These are phyloP conservation scores for Warburgia ugandensis DNA, from an alignment of 164 flowering plant species.

Conservation along the genomic window DNA sequence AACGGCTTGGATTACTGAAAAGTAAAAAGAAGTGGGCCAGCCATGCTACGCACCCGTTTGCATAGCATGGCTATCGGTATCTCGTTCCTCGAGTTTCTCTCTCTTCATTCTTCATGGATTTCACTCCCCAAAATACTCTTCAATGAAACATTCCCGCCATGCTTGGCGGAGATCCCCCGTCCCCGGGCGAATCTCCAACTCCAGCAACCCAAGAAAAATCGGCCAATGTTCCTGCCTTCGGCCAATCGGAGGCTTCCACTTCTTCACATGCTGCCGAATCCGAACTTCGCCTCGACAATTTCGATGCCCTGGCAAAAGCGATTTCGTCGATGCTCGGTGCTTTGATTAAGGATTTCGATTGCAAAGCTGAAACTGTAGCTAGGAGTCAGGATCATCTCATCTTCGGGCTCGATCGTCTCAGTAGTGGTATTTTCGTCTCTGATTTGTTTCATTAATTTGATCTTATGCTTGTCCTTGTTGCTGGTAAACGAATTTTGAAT, in stretches of 20 bases:
- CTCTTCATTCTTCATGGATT: not conserved
- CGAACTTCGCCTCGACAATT: conserved; percentile 1
- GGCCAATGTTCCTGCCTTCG: no score
- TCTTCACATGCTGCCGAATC: conserved; percentile 4
- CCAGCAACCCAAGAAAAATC: no score
- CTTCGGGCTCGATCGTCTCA: conserved; percentile 56
- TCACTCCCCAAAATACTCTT: not conserved
- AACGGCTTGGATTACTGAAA: not conserved
- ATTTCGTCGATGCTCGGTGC: conserved; percentile 41
- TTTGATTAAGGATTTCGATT: conserved; percentile 53
- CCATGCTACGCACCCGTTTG: no score
- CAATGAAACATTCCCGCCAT: conserved; percentile 1
- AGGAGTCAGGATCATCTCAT: conserved; percentile 50
- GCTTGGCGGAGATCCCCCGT: conserved; percentile 1
- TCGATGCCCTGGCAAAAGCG: conserved; percentile 36
- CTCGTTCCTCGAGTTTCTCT: no score
- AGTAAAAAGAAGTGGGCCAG: no score
- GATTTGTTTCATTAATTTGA: not conserved
- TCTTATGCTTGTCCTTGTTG: not conserved
- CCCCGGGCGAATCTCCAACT: no score
- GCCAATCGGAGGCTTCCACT: conserved; percentile 3
- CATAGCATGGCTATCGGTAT: no score
- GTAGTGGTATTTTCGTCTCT: conserved; percentile 29
- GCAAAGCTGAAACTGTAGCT: conserved; percentile 36
- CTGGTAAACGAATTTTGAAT: not conserved